These are phyloP conservation scores for Scedosporium aurantiacum DNA, from an alignment of 2,329 filamentous ascomycete genomes.

Conservation along the genomic window DNA sequence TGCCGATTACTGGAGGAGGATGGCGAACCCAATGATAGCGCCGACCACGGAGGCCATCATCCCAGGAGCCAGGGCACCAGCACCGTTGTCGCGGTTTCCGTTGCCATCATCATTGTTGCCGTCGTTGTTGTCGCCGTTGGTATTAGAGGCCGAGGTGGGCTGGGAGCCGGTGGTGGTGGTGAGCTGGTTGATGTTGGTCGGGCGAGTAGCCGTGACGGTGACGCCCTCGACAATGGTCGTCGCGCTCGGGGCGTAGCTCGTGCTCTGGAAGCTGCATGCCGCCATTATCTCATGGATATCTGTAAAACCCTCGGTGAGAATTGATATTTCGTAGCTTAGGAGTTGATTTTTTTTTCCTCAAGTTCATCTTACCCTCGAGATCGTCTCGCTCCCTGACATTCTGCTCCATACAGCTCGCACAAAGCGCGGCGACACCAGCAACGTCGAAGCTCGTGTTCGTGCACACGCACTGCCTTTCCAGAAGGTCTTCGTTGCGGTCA, in stretches of 20 bases:
- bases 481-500: conserved; percentile 7
- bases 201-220: conserved; percentile 9
- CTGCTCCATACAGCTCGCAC: conserved; percentile 24
- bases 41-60: neutral
- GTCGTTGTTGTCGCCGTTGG: conserved; percentile 6
- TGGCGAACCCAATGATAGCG: conserved; percentile 18
- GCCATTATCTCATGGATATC: conserved; percentile 13
- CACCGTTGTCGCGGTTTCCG: conserved; percentile 5
- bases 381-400: conserved; percentile 11
- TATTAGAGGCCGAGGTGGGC: neutral
- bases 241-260: conserved; percentile 5
- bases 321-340: too few species aligned
- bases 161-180: conserved; percentile 10
- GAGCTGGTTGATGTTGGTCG: conserved; percentile 10
- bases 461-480: conserved; percentile 25
- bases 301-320: neutral
- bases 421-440: conserved; percentile 23
- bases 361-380: conserved; percentile 11
- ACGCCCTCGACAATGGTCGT: conserved; percentile 10
- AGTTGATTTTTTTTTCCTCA: neutral
- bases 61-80: neutral
- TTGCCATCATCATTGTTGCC: conserved; percentile 4
- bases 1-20: conserved; percentile 31
- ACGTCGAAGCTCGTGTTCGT: conserved; percentile 28
- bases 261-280: conserved; percentile 13